Evolutionary conservation across 2,329 filamentous ascomycete species (phyloP), one percentile per base, ranked within the genome.

Genomic region (Calonectria crousiana): DNA sequence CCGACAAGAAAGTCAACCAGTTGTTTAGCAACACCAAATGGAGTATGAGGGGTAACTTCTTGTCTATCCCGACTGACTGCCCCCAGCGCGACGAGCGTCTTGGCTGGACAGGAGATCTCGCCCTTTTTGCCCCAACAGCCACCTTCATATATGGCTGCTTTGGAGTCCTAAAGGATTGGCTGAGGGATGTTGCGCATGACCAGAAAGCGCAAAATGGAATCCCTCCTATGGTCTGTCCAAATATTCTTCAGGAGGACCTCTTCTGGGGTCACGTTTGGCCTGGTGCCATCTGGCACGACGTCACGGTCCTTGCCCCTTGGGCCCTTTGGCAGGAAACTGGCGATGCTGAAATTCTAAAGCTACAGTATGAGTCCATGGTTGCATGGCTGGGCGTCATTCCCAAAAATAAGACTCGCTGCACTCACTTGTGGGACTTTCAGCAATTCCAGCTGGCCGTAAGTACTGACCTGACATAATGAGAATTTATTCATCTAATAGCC

Each of bases 1-100:
- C 90, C 0, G 80, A 92, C 53, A 58, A 78, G 0, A 82, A 88
- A 11, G 75, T 92, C 14, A 92, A 91, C 75, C 83, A 88, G 52
- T 85, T 93, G 3, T 88, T 92, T 69, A 74, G 86, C 1, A 92
- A 92, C 64, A 85, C 89, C 0, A 78, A 84, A 36, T 92, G 90
- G 90, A 87, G 86, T 6, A 91, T 91, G 87, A 86, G 86, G 34
- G 90, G 90, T 0, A 92, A 92, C 76, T 92, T 92, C 76, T 76
- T 92, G 4, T 87, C 86, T 0, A 81, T 92, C 0, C 90, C 90
- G 0, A 92, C 90, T 0, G 91, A 92, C 76, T 91, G 89, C 75
- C 89, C 89, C 0, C 89, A 91, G 74, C 84, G 89, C 1, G 89
- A 91, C 68, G 89, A 91, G 80, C 84, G 89, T 0, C 80, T 91